A percentile compares a stretch with the other conserved stretches of the same genome.
Evolutionary conservation across 768 basidiomycete genomes (phyloP).

Genomic region (Russula brevipes): DNA sequence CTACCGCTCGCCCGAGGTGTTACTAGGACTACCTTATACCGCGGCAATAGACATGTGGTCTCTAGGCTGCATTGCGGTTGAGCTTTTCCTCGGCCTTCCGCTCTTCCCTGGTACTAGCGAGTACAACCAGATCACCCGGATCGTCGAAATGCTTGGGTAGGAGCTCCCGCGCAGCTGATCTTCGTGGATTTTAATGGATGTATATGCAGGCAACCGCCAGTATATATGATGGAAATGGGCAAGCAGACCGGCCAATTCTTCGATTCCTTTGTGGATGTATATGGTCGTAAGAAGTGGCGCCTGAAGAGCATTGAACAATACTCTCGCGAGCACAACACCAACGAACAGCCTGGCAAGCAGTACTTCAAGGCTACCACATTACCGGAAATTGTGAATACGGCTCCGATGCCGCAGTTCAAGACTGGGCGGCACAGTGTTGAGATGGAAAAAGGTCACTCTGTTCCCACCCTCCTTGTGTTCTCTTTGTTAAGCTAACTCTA

Average conservation of each 20-base stretch:
- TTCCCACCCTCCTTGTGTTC: not conserved
- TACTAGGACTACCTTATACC: slow-evolving; percentile 91
- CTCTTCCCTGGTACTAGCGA: slow-evolving; percentile 98
- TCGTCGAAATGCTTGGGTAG: slow-evolving; percentile 97
- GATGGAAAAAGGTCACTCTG: slow-evolving; percentile 72
- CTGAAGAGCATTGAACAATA: slow-evolving; percentile 94
- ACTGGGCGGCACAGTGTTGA: slow-evolving; percentile 64
- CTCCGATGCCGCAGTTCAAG: slow-evolving; percentile 87
- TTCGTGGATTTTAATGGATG: slow-evolving; percentile 4
- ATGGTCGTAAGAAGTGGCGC: slow-evolving; percentile 77
- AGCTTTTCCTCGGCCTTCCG: slow-evolving; percentile 93
- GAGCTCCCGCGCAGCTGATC: slow-evolving; percentile 31
- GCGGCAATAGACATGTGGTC: slow-evolving; percentile 99
- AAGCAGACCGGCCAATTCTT: slow-evolving; percentile 96
- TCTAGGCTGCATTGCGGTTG: slow-evolving; percentile 95
- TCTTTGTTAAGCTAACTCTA: not conserved
- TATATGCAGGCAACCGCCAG: slow-evolving; percentile 68
- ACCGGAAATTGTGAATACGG: slow-evolving; percentile 93
- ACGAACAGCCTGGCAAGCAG: slow-evolving; percentile 98
- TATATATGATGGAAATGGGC: slow-evolving; percentile 91
- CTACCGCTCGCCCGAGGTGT: slow-evolving; percentile 96
- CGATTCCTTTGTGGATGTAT: slow-evolving; percentile 67
- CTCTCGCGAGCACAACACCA: slow-evolving; percentile 87
- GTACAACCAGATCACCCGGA: slow-evolving; percentile 95
- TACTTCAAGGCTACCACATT: slow-evolving; percentile 94